Base-by-base conservation (phyloP, 805 yeast genomes). In the Wickerhamomyces bovis region DNA sequence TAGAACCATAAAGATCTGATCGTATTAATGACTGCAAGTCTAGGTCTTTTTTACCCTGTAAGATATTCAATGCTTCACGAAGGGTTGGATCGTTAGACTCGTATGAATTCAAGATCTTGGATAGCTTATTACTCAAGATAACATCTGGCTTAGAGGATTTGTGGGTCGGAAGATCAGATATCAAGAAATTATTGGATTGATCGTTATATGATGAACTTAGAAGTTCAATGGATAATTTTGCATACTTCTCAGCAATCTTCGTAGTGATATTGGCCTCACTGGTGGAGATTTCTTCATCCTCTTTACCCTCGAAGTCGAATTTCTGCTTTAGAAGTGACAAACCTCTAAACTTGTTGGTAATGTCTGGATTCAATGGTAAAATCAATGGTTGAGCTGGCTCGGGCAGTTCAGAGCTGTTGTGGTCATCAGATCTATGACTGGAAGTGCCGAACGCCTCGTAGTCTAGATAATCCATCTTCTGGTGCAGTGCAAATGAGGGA, bases 1-100 rank as follows among this genome's bases (percentile, higher is more conserved):
- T 68, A 2, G 81, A 74, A 0, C 92, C 92, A 13, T 72, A 58
- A 23, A 80, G 54, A 28, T 68, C 66, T 19, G 76, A 52, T 46
- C 60, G 60, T 20, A 63, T 52, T 20, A 55, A 48, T 6, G 50
- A 31, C 4, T 42, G 40, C 3, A 45, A 52, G 41, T 50, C 64
- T 51, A 41, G 53, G 49, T 45, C 54, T 9, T 58, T 60, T 33
- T 72, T 72, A 11, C 60, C 54, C 47, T 70, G 70, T 10, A 70
- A 50, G 3, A 62, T 42, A 20, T 55, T 51, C 21, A 70, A 44
- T 3, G 70, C 65, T n/a, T 66, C 66, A 45, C 71, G 60, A 11
- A 70, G 31, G 8, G 63, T 55, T 0, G 62, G 49, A 35, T 69
- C 67, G 18, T 58, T 53, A 13, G 59, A 56, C 21, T 62, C 64